These are phyloP conservation scores for Neurospora sp. DNA, from an alignment of 495 filamentous ascomycete species.

Conservation along the genomic window DNA sequence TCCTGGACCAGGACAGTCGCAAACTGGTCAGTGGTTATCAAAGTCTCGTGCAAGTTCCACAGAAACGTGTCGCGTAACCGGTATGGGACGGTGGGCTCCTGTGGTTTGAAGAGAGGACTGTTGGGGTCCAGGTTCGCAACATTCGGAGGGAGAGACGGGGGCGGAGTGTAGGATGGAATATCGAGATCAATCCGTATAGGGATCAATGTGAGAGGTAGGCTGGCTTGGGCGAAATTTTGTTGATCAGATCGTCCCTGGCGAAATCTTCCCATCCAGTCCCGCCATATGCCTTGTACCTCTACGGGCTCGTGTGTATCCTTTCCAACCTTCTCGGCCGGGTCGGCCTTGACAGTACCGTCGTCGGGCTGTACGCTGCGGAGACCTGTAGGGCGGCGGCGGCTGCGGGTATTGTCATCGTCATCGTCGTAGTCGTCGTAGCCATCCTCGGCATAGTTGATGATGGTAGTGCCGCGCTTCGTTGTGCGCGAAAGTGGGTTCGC, in stretches of 20 bases:
- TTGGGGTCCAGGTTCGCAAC: conserved; percentile 41
- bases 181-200: conserved; percentile 96
- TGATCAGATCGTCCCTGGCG: conserved; percentile 45
- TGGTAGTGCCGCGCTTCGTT: conserved; percentile 91
- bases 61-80: conserved; percentile 87
- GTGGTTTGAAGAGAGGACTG: conserved; percentile 63
- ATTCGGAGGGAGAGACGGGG: conserved; percentile 59
- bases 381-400: conserved; percentile 68
- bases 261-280: conserved; percentile 89
- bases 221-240: conserved; percentile 73
- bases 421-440: conserved; percentile 92
- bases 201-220: conserved; percentile 79
- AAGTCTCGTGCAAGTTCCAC: conserved; percentile 94
- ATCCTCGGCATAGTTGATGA: conserved; percentile 96
- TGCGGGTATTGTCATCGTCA: conserved; percentile 79
- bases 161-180: conserved; percentile 65
- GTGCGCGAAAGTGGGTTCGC: conserved; percentile 65
- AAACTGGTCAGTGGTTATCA: conserved; percentile 92
- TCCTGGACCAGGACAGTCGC: conserved; percentile 85
- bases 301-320: conserved; percentile 76
- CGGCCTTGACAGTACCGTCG: conserved; percentile 48
- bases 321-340: conserved; percentile 62
- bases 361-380: conserved; percentile 65
- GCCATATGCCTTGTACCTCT: conserved; percentile 78
- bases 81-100: conserved; percentile 69